Evolutionary conservation across 306 rosid genomes (phyloP).

Genomic region (Leucaena leucocephala): DNA sequence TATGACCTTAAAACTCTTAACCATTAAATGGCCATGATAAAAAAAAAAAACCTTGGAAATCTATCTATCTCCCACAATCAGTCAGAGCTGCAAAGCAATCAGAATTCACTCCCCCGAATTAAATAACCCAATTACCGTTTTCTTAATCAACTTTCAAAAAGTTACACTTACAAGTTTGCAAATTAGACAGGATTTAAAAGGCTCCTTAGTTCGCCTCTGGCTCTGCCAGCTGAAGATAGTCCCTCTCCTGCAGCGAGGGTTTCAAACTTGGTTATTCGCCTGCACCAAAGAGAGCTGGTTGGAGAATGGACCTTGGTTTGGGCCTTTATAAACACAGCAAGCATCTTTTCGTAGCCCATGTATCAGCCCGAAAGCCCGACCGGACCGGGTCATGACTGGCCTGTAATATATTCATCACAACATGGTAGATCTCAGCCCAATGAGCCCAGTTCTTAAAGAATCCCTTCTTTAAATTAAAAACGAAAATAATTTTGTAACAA

Average conservation of each 20-base stretch:
- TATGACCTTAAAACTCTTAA: not conserved
- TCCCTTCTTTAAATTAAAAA: no score
- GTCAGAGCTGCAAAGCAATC: not conserved
- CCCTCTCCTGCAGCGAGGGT: not conserved
- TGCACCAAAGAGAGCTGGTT: not conserved
- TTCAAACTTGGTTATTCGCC: not conserved
- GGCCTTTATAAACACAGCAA: not conserved
- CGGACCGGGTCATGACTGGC: not conserved
- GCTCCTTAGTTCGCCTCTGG: not conserved
- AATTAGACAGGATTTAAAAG: not conserved
- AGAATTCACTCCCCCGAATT: not conserved
- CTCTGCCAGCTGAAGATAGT: not conserved
- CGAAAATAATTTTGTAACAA: no score
- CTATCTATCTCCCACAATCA: not conserved
- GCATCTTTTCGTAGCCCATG: no score
- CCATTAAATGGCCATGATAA: not conserved
- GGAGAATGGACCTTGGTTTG: not conserved
- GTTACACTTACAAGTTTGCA: not conserved
- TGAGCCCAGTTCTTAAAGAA: not conserved
- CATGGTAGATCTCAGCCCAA: not conserved
- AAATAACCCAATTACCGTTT: not conserved
- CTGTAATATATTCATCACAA: not conserved
- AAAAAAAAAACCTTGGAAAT: not conserved
- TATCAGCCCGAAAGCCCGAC: no score
- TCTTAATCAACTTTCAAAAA: not conserved